Conservation (phyloP, 2,329 filamentous ascomycete species). For the Salinomyces thailandicus region DNA sequence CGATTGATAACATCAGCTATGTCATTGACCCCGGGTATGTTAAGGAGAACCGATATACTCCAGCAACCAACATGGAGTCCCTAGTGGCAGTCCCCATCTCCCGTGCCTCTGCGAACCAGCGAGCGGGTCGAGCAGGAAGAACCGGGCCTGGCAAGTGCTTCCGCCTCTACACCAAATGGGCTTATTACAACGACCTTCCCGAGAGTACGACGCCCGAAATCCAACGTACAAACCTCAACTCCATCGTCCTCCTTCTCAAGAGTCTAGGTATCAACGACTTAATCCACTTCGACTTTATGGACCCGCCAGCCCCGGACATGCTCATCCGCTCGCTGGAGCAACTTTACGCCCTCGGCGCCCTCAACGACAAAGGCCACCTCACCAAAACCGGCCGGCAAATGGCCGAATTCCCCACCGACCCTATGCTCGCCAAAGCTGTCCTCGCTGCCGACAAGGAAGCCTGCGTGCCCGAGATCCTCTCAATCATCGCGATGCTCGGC, state of each 20-base stretch:
- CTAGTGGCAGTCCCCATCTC: conserved; percentile 86
- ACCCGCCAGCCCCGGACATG: conserved; percentile 79
- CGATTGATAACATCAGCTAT: conserved; percentile 91
- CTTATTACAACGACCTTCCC: conserved; percentile 80
- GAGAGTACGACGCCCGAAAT: conserved; percentile 90
- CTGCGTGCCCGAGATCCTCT: conserved; percentile 88
- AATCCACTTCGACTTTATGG: conserved; percentile 92
- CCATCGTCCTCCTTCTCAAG: conserved; percentile 76
- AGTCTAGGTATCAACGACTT: conserved; percentile 86
- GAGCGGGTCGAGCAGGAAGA: conserved; percentile 84
- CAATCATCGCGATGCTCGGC: conserved; percentile 86
- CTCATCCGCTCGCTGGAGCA: conserved; percentile 83
- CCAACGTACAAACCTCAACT: conserved; percentile 76
- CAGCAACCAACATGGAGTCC: conserved; percentile 83
- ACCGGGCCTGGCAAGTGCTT: conserved; percentile 90
- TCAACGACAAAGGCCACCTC: conserved; percentile 79
- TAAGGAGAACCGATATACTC: conserved; percentile 91
- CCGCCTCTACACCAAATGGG: conserved; percentile 83
- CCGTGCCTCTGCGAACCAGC: conserved; percentile 82
- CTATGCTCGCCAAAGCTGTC: conserved; percentile 81
- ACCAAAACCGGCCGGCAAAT: conserved; percentile 89
- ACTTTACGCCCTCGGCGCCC: conserved; percentile 77
- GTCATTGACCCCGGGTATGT: conserved; percentile 93
- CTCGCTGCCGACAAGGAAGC: conserved; percentile 79
- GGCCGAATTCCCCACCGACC: conserved; percentile 88